Evolutionary conservation across 2,329 filamentous ascomycete species (phyloP).

Genomic region (Talaromyces amestolkiae): DNA sequence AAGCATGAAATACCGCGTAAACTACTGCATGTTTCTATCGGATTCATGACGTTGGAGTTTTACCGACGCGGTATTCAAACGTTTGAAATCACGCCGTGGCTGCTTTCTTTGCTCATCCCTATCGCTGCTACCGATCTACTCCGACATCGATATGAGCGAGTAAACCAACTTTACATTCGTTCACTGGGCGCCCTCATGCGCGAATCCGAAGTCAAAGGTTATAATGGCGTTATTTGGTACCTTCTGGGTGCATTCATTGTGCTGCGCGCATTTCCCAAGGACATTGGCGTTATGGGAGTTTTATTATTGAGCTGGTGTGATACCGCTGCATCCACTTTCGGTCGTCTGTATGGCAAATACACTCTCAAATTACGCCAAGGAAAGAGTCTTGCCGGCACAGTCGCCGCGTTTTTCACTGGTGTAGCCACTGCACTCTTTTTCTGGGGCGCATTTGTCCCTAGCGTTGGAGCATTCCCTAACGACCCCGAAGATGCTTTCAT

Average conservation of each 20-base stretch:
- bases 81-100: conserved; percentile 73
- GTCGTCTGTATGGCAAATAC: conserved; percentile 82
- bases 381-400: conserved; percentile 86
- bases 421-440: conserved; percentile 80
- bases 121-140: conserved; percentile 79
- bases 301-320: conserved; percentile 96
- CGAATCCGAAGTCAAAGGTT: conserved; percentile 88
- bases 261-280: conserved; percentile 85
- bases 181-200: conserved; percentile 89
- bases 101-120: conserved; percentile 77
- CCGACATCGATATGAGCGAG: conserved; percentile 73
- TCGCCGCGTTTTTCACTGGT: conserved; percentile 79
- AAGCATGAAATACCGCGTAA: conserved; percentile 97
- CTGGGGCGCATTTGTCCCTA: conserved; percentile 81
- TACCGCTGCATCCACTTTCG: conserved; percentile 92
- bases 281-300: conserved; percentile 84
- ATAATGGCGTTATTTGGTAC: conserved; percentile 97
- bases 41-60: conserved; percentile 84
- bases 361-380: conserved; percentile 80
- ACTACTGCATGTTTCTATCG: conserved; percentile 89
- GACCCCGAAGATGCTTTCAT: conserved; percentile 72
- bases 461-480: conserved; percentile 63
- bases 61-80: conserved; percentile 79
- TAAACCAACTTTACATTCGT: conserved; percentile 86
- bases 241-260: conserved; percentile 86